Evolutionary conservation across 1,139 yeast species (phyloP).

Genomic region (Spencermartinsiella ligniputridi): DNA sequence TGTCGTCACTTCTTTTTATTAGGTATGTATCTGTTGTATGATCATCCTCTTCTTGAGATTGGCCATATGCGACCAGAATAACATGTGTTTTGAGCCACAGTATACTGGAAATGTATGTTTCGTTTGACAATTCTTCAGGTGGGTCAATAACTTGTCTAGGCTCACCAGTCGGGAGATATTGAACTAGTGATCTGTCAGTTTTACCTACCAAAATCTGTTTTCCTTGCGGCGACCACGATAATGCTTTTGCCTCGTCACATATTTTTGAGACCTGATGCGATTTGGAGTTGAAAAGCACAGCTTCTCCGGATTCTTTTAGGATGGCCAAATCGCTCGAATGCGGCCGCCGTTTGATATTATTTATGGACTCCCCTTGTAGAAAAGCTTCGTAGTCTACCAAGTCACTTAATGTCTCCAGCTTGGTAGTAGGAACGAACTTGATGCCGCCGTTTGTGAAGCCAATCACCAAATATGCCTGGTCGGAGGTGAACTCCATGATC

Average conservation of each 20-base stretch:
- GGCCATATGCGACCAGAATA: constrained; percentile 29
- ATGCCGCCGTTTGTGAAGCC: constrained; percentile 12
- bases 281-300: constrained; percentile 14
- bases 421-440: constrained; percentile 8
- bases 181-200: constrained; percentile 25
- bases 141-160: not conserved
- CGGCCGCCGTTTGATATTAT: constrained; percentile 2
- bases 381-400: not conserved
- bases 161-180: constrained; percentile 25
- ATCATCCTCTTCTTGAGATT: constrained; percentile 6
- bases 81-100: constrained; percentile 21
- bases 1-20: constrained; percentile 9
- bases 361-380: constrained; percentile 1
- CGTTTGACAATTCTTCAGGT: constrained; percentile 1
- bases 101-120: constrained; percentile 6
- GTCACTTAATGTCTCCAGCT: not conserved
- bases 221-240: constrained; percentile 36
- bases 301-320: constrained; percentile 16
- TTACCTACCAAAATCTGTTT: constrained; percentile 31
- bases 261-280: not conserved
- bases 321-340: constrained; percentile 18
- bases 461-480: constrained; percentile 18
- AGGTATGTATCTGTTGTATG: constrained; percentile 10
- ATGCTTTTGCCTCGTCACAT: constrained; percentile 24
- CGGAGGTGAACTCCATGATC: constrained; percentile 20